Conservation (phyloP, 257 asterid genomes). For the Cruciata laevipes region DNA sequence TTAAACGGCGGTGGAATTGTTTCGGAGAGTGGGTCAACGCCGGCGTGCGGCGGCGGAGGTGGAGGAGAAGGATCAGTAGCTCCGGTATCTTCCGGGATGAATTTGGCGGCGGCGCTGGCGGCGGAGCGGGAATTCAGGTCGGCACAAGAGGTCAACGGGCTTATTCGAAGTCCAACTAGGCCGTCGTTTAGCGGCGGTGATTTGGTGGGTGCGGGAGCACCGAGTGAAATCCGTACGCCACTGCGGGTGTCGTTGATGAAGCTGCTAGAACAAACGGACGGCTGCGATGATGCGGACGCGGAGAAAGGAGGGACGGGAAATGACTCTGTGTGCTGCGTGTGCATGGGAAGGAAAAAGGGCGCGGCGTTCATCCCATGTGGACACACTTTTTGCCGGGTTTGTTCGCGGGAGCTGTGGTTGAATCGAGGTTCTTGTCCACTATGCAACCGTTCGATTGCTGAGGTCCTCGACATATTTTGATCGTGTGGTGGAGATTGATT, state of each 20-base stretch:
- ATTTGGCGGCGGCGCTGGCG: constrained; percentile 76
- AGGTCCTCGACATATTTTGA: constrained; percentile 75
- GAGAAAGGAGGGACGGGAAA: constrained; percentile 22
- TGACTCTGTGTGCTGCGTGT: constrained; percentile 87
- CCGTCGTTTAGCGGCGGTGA: not conserved
- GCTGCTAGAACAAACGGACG: constrained; percentile 71
- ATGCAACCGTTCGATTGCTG: constrained; percentile 66
- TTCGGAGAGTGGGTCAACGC: constrained; percentile 21
- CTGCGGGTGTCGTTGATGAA: constrained; percentile 77
- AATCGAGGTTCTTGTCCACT: constrained; percentile 93
- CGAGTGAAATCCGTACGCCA: constrained; percentile 29
- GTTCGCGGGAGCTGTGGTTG: constrained; percentile 84
- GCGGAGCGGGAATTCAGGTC: constrained; percentile 73
- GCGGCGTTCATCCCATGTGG: constrained; percentile 99
- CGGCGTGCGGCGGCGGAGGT: constrained; percentile 27
- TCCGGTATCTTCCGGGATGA: constrained; percentile 50
- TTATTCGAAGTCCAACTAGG: constrained; percentile 20
- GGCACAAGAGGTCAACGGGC: constrained; percentile 29
- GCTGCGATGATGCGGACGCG: constrained; percentile 32
- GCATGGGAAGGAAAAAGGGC: constrained; percentile 83
- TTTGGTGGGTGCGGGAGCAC: constrained; percentile 5
- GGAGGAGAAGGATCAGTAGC: not conserved
- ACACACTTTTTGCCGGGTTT: constrained; percentile 87
- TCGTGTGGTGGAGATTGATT: constrained; percentile 1
- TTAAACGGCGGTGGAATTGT: constrained; percentile 3